Evolutionary conservation across 768 basidiomycete genomes (phyloP).

Genomic region (Inosperma sp.): DNA sequence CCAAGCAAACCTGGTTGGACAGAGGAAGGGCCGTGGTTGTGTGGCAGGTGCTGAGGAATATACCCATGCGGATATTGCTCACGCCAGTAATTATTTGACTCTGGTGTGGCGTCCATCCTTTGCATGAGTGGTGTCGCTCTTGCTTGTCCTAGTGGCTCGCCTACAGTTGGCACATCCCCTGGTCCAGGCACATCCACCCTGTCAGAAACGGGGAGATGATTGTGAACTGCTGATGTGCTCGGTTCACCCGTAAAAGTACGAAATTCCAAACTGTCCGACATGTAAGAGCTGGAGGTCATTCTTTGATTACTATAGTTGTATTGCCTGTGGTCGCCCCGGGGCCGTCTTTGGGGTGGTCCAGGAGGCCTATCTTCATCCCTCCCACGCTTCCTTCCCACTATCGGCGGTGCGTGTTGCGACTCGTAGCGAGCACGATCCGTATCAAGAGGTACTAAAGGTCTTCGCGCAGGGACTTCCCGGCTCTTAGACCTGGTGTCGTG

Average conservation of each 20-base stretch:
- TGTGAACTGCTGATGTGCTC: too few species aligned
- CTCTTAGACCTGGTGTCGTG: too few species aligned
- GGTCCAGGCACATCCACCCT: too few species aligned
- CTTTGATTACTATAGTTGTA: not conserved
- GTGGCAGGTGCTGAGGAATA: not conserved
- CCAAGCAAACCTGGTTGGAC: too few species aligned
- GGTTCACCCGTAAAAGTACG: too few species aligned
- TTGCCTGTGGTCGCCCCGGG: not conserved
- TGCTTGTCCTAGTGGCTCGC: not conserved
- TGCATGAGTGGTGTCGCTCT: not conserved
- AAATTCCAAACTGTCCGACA: not conserved
- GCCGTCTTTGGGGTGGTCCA: not conserved
- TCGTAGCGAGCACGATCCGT: not conserved
- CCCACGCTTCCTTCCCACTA: conserved; percentile 3
- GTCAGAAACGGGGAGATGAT: too few species aligned
- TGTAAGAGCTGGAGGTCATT: not conserved
- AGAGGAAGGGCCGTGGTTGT: too few species aligned
- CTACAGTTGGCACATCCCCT: not conserved
- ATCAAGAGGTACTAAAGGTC: not conserved
- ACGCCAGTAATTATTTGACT: not conserved
- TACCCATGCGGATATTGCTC: not conserved
- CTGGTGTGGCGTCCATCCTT: not conserved
- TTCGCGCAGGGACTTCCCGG: not conserved
- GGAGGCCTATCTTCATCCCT: not conserved
- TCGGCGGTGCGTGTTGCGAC: not conserved